phyloP scores from a whole-genome alignment of 202 grass and related monocot genomes.

The Cymbopogon flexuosus region DNA sequence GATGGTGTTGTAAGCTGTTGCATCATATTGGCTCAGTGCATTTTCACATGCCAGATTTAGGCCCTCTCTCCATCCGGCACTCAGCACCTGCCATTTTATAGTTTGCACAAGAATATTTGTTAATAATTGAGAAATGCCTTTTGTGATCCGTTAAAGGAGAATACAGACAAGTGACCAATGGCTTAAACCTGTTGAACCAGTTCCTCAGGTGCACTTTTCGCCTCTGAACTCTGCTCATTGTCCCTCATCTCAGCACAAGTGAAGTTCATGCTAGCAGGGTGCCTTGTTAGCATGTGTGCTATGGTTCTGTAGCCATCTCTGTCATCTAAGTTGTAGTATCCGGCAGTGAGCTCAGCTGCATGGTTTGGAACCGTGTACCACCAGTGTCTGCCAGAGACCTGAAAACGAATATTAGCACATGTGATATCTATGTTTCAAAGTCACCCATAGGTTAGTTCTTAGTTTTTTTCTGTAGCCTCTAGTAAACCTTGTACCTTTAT shows the following conservation, averaged over 20 bases:
- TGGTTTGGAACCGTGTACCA: constrained; percentile 91
- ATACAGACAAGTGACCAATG: neutral
- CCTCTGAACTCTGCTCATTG: constrained; percentile 51
- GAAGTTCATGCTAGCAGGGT: constrained; percentile 76
- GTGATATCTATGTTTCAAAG: constrained; percentile 5
- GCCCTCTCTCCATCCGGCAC: constrained; percentile 82
- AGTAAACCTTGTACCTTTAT: neutral
- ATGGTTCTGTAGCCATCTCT: constrained; percentile 85
- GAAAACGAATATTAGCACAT: constrained; percentile 4
- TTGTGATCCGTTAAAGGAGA: neutral
- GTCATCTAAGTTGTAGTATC: constrained; percentile 76
- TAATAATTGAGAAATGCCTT: constrained; percentile 19
- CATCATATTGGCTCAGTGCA: constrained; percentile 61
- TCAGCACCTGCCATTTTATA: constrained; percentile 55
- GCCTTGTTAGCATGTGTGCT: constrained; percentile 72
- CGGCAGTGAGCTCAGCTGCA: constrained; percentile 79
- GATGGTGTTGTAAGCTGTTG: constrained; percentile 72
- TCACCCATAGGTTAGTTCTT: neutral
- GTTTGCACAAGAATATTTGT: constrained; percentile 16
- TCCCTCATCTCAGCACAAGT: constrained; percentile 90
- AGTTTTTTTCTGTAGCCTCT: neutral
- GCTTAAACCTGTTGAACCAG: constrained; percentile 75
- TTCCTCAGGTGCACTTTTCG: constrained; percentile 75
- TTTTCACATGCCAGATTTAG: constrained; percentile 66
- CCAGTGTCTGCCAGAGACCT: constrained; percentile 91